phyloP scores from a whole-genome alignment of 1,284 basidiomycete genomes.

The Agroathelia rolfsii region DNA sequence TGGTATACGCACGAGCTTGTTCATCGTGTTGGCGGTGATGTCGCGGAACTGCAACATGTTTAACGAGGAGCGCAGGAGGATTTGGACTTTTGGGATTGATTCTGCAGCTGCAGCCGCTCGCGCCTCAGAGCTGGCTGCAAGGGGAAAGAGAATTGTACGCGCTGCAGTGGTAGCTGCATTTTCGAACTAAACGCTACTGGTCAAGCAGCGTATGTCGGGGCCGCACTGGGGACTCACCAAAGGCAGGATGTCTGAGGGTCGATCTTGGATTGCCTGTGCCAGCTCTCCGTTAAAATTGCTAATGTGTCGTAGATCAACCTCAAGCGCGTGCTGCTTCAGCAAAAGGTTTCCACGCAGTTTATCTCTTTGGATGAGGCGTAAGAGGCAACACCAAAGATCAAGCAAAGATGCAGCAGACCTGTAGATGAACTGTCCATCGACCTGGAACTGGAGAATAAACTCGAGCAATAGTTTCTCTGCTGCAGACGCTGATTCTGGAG shows the following conservation, averaged over 20 bases:
- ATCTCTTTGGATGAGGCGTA: conserved; percentile 54
- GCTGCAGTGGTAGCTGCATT: conserved; percentile 79
- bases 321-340: conserved; percentile 84
- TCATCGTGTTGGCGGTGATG: conserved; percentile 87
- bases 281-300: conserved; percentile 90
- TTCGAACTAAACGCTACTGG: conserved; percentile 58
- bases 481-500: conserved; percentile 66
- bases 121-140: conserved; percentile 41
- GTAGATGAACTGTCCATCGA: conserved; percentile 86
- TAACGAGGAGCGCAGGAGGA: conserved; percentile 80
- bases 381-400: conserved; percentile 4
- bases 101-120: conserved; percentile 47
- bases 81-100: conserved; percentile 79
- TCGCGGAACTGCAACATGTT: conserved; percentile 94
- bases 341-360: conserved; percentile 85
- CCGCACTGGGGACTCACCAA: conserved; percentile 67
- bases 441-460: conserved; percentile 80
- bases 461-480: conserved; percentile 74
- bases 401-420: conserved; percentile 31
- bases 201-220: background rate
- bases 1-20: conserved; percentile 91
- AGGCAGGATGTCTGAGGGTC: conserved; percentile 84
- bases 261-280: conserved; percentile 83
- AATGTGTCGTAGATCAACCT: conserved; percentile 88
- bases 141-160: conserved; percentile 69